Base-by-base conservation (phyloP, 306 rosid species). In the Malus orientalis region DNA sequence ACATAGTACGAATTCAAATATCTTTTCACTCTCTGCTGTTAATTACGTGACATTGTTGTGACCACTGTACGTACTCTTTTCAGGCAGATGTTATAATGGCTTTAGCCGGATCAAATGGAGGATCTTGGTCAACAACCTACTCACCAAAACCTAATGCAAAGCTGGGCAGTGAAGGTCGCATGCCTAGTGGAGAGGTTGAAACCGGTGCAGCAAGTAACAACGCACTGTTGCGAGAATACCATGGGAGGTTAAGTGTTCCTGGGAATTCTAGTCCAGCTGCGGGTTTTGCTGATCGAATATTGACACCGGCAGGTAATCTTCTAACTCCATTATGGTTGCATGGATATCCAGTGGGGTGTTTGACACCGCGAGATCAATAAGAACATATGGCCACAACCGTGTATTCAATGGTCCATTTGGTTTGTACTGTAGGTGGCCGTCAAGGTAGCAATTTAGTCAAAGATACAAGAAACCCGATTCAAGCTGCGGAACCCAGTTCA, bases 1-100 rank as follows among this genome's bases (percentile, higher is more conserved):
- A 30, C n/a, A 12, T 45, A 11, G 45, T 63, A 45, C 4, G 13
- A 42, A 10, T 38, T 62, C 61, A 13, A 68, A 67, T 55, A 44
- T 40, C 27, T 15, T 65, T 23, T 5, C 29, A 6, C 68, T 66
- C 71, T 44, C 2, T 1, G 32, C 29, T 38, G 38, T 54, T 61
- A 49, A 69, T 63, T 20, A 16, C 38, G 19, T 77, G 59, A 74
- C 74, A n/a, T 75, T 58, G 44, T 75, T n/a, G 65, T 75, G 74
- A 55, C 73, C 64, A 33, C 44, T 69, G 54, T 69, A 59, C 73
- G 9, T 38, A 38, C 42, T 38, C 2, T 49, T 71, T 74, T 65
- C 96, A 95, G 99, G 97, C 97, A 70, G 97, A 95, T 69, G 87
- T 95, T 73, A 95, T 95, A 90, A 92, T 95, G 97, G 89, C 97